Evolutionary conservation across 108 stramenopile genomes (phyloP).

Genomic region (Fistulifera solaris): DNA sequence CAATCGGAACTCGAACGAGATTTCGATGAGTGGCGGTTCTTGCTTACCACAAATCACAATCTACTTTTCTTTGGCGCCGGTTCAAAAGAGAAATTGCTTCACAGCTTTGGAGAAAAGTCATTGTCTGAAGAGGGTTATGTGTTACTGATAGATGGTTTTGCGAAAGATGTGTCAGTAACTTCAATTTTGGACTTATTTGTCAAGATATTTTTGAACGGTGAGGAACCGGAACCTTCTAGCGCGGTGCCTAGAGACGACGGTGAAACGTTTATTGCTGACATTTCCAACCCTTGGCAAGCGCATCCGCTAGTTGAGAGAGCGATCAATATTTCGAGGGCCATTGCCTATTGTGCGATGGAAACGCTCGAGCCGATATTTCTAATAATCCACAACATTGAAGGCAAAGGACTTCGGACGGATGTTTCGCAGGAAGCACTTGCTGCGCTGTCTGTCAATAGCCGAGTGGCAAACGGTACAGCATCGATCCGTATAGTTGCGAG

Average conservation of each 20-base stretch:
- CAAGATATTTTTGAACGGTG: constrained; percentile 26
- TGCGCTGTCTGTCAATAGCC: constrained; percentile 41
- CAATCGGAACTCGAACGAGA: constrained; percentile 9
- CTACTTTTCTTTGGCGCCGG: constrained; percentile 68
- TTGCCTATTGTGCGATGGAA: constrained; percentile 6
- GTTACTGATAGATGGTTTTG: constrained; percentile 25
- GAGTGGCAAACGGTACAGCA: constrained; percentile 17
- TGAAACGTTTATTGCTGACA: background rate
- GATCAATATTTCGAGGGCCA: constrained; percentile 27
- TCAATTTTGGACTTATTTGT: constrained; percentile 40
- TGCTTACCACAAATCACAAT: constrained; percentile 52
- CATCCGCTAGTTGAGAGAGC: constrained; percentile 21
- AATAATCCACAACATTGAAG: constrained; percentile 71
- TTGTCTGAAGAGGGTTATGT: constrained; percentile 26
- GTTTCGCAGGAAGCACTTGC: constrained; percentile 53
- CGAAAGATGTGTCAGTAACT: constrained; percentile 30
- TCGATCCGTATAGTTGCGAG: constrained; percentile 62
- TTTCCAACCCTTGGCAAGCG: background rate
- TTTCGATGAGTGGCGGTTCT: constrained; percentile 55
- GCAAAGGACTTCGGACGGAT: constrained; percentile 32
- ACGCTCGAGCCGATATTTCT: constrained; percentile 38
- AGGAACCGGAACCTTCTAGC: constrained; percentile 9
- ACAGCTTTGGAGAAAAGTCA: constrained; percentile 36
- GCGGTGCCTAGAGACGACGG: background rate
- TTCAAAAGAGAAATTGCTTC: constrained; percentile 44